These are phyloP conservation scores for Blumeria graminis DNA, from an alignment of 2,329 filamentous ascomycete genomes.

Conservation along the genomic window DNA sequence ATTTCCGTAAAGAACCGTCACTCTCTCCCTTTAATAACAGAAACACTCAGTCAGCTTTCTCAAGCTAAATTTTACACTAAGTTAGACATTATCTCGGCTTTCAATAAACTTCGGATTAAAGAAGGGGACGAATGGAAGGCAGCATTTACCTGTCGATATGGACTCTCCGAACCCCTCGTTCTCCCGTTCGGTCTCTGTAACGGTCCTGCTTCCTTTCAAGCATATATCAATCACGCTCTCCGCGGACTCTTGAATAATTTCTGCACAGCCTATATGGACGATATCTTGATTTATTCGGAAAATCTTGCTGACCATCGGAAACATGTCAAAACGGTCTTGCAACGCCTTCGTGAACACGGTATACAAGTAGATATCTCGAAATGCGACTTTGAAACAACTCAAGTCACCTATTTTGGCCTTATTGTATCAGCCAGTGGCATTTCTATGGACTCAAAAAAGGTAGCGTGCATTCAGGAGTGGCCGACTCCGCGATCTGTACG, in stretches of 20 bases:
- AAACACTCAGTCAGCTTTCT: neutral
- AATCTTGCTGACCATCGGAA: neutral
- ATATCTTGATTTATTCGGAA: slow-evolving; percentile 2
- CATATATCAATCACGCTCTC: neutral
- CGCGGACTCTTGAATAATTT: neutral
- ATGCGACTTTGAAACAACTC: neutral
- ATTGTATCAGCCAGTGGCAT: neutral
- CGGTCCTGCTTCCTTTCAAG: slow-evolving; percentile 1
- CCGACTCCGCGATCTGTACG: neutral
- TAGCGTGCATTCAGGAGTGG: neutral
- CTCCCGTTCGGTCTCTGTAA: slow-evolving; percentile 3
- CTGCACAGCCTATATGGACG: neutral
- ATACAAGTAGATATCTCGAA: neutral
- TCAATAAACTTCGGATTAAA: slow-evolving; percentile 1
- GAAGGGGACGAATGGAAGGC: neutral
- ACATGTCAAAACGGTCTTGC: slow-evolving; percentile 1
- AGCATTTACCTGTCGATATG: neutral
- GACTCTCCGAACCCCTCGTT: neutral
- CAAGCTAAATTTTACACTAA: slow-evolving; percentile 1
- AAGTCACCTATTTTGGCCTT: slow-evolving; percentile 2
- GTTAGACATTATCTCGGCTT: neutral
- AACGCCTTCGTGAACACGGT: neutral
- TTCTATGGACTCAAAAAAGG: neutral
- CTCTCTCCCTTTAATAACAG: neutral
- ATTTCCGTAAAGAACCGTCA: slow-evolving; percentile 1